Percentiles rank a stretch among this genome's conserved stretches.
phyloP scores from a whole-genome alignment of 2,329 filamentous ascomycete species.

The Paraphaeosphaeria minitans region DNA sequence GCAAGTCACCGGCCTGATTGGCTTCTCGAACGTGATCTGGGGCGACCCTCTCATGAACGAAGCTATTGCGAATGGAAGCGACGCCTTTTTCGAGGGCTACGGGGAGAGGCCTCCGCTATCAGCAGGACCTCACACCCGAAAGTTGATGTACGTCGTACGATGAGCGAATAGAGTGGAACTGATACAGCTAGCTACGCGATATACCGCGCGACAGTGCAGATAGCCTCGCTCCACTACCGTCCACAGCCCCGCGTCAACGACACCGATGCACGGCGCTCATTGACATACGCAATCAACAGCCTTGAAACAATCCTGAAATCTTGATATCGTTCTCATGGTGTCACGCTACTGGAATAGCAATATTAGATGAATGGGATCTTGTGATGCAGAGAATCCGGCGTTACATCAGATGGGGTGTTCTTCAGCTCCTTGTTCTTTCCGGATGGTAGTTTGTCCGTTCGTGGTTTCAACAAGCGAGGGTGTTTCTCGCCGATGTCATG shows the following conservation, averaged over 20 bases:
- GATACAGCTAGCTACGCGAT: conserved; percentile 48
- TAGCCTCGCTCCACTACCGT: conserved; percentile 53
- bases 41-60: conserved; percentile 62
- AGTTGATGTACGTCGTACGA: conserved; percentile 48
- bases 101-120: conserved; percentile 44
- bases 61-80: conserved; percentile 46
- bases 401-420: not conserved
- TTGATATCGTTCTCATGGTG: not conserved
- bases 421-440: not conserved
- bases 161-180: conserved; percentile 16
- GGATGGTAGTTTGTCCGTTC: conserved; percentile 1
- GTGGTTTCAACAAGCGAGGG: conserved; percentile 17
- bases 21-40: conserved; percentile 61
- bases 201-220: conserved; percentile 50
- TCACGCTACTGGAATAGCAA: conserved; percentile 8
- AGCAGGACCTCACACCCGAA: conserved; percentile 41
- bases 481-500: not conserved
- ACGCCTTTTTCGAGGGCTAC: conserved; percentile 51
- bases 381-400: conserved; percentile 2
- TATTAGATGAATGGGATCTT: conserved; percentile 8
- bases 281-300: conserved; percentile 48
- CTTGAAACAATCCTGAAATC: conserved; percentile 26
- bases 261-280: conserved; percentile 48
- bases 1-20: conserved; percentile 57
- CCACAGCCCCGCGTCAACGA: conserved; percentile 49